Evolutionary conservation across 345 rosid species (phyloP), one percentile per base, ranked within the genome.

Genomic region (Nasturtium officinale): DNA sequence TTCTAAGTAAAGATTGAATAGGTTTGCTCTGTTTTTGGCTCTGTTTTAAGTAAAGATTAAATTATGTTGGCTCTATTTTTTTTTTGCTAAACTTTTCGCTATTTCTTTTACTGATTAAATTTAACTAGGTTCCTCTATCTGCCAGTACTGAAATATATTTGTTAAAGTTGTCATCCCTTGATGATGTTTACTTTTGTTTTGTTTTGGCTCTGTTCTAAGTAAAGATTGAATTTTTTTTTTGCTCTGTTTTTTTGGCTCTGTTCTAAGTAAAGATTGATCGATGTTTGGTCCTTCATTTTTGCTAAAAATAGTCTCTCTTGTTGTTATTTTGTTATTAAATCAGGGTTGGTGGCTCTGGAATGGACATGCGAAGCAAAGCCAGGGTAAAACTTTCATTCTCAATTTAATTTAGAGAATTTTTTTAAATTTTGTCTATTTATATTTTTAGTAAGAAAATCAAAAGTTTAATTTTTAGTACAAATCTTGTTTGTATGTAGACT

Each of bases 301-400:
- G 48, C 35, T 61, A 15, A 43, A 43, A 15, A 5, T 3, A n/a
- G 40, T 50, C 18, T 5, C 4, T 18, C 7, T 62, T 61, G 1
- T 23, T 63, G 55, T 28, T 62, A 1, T 61, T 40, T 43, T 8
- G 35, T 42, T 61, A 37, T 45, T 59, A 51, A 61, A 53, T 61
- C 63, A 91, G 92, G 97, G 77, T 89, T 26, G 97, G 96, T 28
- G 97, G 97, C 12, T 85, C 90, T 33, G 97, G 92, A 13, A 81
- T 91, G 85, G 96, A 91, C 60, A 46, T 89, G 66, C 82, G 97
- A 78, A 91, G 97, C 85, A 91, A 91, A 83, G 96, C 90, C 60
- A 89, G 86, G 90, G 97, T 89, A 73, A 65, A 68, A 1, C 65
- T 65, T 20, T 59, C 3, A 20, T 18, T 35, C 46, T 35, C 46